Evolutionary conservation across 306 rosid genomes (phyloP).

Genomic region (Boehmeria nivea): DNA sequence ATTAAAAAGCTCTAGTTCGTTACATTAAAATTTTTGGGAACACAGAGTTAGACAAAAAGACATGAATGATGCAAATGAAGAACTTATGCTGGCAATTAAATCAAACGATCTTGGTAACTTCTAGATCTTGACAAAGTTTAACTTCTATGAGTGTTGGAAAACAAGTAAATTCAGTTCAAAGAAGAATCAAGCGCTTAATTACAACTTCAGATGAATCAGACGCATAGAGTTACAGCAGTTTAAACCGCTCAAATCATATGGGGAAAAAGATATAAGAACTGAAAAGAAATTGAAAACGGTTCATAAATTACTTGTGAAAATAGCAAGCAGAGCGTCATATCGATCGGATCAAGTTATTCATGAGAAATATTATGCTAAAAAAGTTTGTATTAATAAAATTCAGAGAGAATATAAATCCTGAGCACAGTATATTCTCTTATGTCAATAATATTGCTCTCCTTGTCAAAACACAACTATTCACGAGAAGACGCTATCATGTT

Average conservation of each 20-base stretch:
- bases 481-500: neutral
- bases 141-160: neutral
- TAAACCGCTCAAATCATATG: neutral
- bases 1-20: conserved; percentile 1
- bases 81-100: neutral
- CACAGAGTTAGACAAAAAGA: neutral
- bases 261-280: neutral
- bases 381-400: too few relatives aligned
- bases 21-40: neutral
- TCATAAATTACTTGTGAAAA: too few relatives aligned
- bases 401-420: too few relatives aligned
- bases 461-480: neutral
- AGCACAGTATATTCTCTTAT: too few relatives aligned
- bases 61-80: neutral
- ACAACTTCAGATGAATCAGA: neutral
- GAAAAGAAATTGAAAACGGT: too few relatives aligned
- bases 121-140: neutral
- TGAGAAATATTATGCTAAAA: too few relatives aligned
- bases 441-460: too few relatives aligned
- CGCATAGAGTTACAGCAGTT: conserved; percentile 1
- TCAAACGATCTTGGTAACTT: neutral
- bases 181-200: too few relatives aligned
- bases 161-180: neutral
- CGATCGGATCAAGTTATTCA: too few relatives aligned
- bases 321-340: too few relatives aligned